A percentile compares a stretch with the other conserved stretches of the same genome.
phyloP scores from a whole-genome alignment of 352 stramenopile species.

The Pythium vanterpoolii region DNA sequence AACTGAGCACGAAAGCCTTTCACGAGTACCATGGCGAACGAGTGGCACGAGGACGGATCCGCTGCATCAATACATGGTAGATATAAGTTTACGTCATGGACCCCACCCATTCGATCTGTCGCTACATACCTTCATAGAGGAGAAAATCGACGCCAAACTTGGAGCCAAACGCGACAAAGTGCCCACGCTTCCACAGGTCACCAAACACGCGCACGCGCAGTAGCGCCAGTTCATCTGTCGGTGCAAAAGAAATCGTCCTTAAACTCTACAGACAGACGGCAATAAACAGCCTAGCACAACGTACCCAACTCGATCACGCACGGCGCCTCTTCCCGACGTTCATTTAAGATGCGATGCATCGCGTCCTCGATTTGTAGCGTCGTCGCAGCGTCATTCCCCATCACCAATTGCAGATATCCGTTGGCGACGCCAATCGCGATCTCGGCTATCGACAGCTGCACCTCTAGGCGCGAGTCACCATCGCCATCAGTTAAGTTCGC shows the following conservation, averaged over 20 bases:
- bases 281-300: not conserved
- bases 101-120: not conserved
- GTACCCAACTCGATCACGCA: not conserved
- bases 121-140: conserved; percentile 55
- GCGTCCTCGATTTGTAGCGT: not conserved
- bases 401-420: conserved; percentile 36
- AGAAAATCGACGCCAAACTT: conserved; percentile 86
- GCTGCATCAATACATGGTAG: conserved; percentile 12
- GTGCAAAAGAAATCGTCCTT: not conserved
- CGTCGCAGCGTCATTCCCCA: not conserved
- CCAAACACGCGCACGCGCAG: conserved; percentile 49
- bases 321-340: not conserved
- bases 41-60: conserved; percentile 40
- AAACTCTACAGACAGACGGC: not conserved
- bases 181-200: conserved; percentile 64
- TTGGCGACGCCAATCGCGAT: conserved; percentile 34
- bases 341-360: not conserved
- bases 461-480: not conserved
- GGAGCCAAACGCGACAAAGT: conserved; percentile 65
- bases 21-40: conserved; percentile 49
- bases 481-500: not conserved
- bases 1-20: conserved; percentile 44
- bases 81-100: not conserved
- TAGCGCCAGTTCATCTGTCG: conserved; percentile 1
- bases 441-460: conserved; percentile 51